Evolutionary conservation across 1,284 basidiomycete species (phyloP), one percentile per base, ranked within the genome.

Genomic region (Sporisorium scitamineum): DNA sequence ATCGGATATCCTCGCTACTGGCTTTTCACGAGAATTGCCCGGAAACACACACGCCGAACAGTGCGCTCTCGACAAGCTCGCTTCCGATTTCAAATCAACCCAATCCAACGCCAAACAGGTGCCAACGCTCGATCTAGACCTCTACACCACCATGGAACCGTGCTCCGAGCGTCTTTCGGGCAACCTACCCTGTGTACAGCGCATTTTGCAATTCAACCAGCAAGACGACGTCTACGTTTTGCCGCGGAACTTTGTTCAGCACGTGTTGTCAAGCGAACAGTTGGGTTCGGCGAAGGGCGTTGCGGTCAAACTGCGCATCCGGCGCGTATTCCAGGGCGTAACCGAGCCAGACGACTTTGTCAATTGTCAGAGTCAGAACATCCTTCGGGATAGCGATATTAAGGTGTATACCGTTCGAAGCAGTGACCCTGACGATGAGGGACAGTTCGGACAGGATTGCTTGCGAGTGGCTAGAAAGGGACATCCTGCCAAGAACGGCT

Each of bases 11-110:
- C 86, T 99, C 27, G 88, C 93, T 7, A 91, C 91, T 8, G 95
- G 95, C 27, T 96, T 92, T 87, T 97, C 95, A 37, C 89, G 97
- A 81, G 95, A 99, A 85, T 89, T 97, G 0, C 78, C 78, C 1
- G 96, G 95, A 55, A 99, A 98, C 86, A 98, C 96, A 2, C 97
- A 99, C 85, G 96, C 96, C 14, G 96, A 99, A 87, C 94, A 95
- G 24, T 97, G 96, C 84, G 95, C 96, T 0, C 87, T 99, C 51
- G 86, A 89, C 44, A 98, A 98, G 84, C 90, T 92, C 14, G 47
- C 54, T 85, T 86, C 37, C 58, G 39, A 71, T 20, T 76, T 64
- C 39, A 42, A 42, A n/a, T 20, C 20, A 26, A 51, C 18, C 29
- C 32, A 2, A 56, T 44, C 7, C 47, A 56, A 2, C 20, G 14